Conservation (phyloP, 345 rosid species). For the Salix exigua region DNA sequence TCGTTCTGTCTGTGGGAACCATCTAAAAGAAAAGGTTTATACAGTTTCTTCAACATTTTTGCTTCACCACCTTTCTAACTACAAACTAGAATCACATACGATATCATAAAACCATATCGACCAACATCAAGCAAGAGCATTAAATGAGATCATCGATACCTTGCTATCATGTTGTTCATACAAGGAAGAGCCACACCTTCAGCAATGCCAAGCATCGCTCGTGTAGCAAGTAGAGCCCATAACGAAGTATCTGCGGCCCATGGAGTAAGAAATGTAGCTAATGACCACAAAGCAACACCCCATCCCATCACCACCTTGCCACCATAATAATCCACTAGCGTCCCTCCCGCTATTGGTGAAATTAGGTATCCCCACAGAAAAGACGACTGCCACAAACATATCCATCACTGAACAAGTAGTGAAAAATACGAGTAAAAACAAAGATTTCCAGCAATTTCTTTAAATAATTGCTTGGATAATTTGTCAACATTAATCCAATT, state of each 20-base stretch:
- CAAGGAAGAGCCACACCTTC: slow-evolving; percentile 99
- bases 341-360: slow-evolving; percentile 89
- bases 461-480: not conserved
- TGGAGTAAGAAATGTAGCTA: slow-evolving; percentile 88
- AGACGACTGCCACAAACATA: slow-evolving; percentile 62
- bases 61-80: slow-evolving; percentile 16
- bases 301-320: slow-evolving; percentile 91
- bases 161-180: slow-evolving; percentile 96
- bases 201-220: slow-evolving; percentile 85
- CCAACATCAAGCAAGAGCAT: slow-evolving; percentile 19
- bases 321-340: slow-evolving; percentile 86
- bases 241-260: slow-evolving; percentile 93
- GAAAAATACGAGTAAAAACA: not conserved
- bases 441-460: too few species aligned
- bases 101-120: not conserved
- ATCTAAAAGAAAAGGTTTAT: slow-evolving; percentile 51
- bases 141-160: slow-evolving; percentile 41
- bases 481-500: not conserved
- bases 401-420: slow-evolving; percentile 16
- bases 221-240: slow-evolving; percentile 59
- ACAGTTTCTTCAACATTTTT: slow-evolving; percentile 32
- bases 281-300: slow-evolving; percentile 92
- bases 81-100: slow-evolving; percentile 8
- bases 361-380: slow-evolving; percentile 94
- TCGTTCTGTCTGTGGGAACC: slow-evolving; percentile 94